Evolutionary conservation across 2,329 filamentous ascomycete genomes (phyloP).

Genomic region (Xylaria sp.): DNA sequence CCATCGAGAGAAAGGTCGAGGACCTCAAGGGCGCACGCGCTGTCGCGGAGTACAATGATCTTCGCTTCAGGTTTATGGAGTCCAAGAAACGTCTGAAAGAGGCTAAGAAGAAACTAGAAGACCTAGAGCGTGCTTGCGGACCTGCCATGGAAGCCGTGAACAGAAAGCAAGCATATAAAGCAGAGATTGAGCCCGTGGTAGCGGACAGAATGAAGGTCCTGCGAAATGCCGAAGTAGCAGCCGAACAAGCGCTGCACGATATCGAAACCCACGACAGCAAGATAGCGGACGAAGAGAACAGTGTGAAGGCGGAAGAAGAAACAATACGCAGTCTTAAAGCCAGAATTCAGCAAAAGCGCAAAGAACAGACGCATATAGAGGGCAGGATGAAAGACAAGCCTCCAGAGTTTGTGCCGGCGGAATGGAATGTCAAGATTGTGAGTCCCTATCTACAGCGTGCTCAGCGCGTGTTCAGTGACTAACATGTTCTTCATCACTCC

Average conservation of each 20-base stretch:
- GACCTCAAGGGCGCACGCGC: constrained; percentile 62
- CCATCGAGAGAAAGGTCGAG: constrained; percentile 58
- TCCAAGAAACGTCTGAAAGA: constrained; percentile 51
- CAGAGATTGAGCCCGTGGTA: constrained; percentile 51
- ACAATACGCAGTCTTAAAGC: constrained; percentile 11
- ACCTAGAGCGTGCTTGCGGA: constrained; percentile 53
- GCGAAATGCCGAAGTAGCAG: constrained; percentile 47
- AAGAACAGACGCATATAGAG: constrained; percentile 58
- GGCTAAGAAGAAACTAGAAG: constrained; percentile 52
- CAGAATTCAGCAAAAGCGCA: constrained; percentile 37
- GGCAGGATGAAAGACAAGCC: constrained; percentile 57
- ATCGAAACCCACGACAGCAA: constrained; percentile 37
- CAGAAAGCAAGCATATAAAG: constrained; percentile 62
- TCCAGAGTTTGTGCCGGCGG: constrained; percentile 60
- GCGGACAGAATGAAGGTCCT: constrained; percentile 50
- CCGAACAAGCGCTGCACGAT: constrained; percentile 38
- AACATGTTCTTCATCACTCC: constrained; percentile 12
- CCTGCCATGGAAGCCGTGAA: constrained; percentile 67
- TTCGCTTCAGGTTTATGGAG: constrained; percentile 42
- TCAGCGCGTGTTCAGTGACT: not conserved
- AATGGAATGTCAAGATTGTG: constrained; percentile 70
- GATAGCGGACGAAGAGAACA: constrained; percentile 41
- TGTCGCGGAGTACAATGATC: constrained; percentile 58
- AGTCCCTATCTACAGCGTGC: constrained; percentile 31
- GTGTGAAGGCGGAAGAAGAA: constrained; percentile 42